Evolutionary conservation across 306 rosid species (phyloP).

Genomic region (Amphicarpaea edgeworthii): DNA sequence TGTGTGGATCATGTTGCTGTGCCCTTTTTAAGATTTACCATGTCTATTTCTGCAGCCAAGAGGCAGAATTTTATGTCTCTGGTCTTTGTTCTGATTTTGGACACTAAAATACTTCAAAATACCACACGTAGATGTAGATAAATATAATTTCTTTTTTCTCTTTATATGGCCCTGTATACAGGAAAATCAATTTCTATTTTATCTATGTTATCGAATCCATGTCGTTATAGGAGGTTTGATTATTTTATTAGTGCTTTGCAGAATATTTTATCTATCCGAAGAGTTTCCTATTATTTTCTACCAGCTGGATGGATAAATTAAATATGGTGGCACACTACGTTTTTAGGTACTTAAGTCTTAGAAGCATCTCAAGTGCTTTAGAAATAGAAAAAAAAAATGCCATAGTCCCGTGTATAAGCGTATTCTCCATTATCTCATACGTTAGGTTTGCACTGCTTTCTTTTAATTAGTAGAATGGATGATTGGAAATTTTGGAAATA

Average conservation of each 20-base stretch:
- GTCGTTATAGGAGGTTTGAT: background rate
- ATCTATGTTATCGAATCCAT: background rate
- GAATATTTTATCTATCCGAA: background rate
- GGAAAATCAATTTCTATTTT: no score
- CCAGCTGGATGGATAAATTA: background rate
- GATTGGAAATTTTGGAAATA: background rate
- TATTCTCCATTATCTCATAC: no score
- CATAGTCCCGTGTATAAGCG: no score
- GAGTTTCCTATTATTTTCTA: background rate
- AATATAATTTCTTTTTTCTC: background rate
- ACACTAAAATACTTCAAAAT: constrained; percentile 31
- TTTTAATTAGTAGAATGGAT: background rate
- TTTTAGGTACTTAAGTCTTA: no score
- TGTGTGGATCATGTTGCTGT: constrained; percentile 18
- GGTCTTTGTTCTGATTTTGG: constrained; percentile 37
- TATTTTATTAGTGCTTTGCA: constrained; percentile 6
- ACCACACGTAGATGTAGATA: constrained; percentile 42
- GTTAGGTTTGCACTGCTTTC: background rate
- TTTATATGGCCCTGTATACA: constrained; percentile 13
- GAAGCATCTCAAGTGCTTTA: background rate
- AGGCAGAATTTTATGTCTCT: constrained; percentile 17
- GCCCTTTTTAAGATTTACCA: constrained; percentile 21
- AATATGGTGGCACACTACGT: background rate
- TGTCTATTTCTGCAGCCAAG: constrained; percentile 11
- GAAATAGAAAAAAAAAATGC: no score